Base-by-base conservation (phyloP, 805 yeast genomes). In the Kodamaea jinghongensis region DNA sequence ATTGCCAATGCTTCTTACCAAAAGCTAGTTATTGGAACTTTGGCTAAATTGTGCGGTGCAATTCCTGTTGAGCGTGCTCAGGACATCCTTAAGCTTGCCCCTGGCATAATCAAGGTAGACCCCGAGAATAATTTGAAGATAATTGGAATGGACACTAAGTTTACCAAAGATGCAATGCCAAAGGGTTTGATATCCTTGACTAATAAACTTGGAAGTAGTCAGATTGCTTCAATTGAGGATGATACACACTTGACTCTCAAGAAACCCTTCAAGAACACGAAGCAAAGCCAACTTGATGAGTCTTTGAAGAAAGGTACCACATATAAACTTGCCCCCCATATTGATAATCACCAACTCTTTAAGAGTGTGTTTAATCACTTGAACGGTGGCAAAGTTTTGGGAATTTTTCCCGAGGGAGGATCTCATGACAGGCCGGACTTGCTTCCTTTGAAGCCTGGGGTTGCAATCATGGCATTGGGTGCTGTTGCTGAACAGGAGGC, bases 361-460 rank as follows among this genome's bases (percentile, higher is more conserved):
- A 56, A 58, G 28, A 47, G 58, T 35, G 72, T 67, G n/a, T 68
- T 63, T 47, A 50, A 53, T 35, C 70, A 65, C 38, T 56, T 67
- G 38, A 61, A 61, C 36, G 39, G 35, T 5, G 65, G 65, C 8
- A 53, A 56, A 16, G 61, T 60, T 1, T 49, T 68, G 39, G 73
- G 73, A 2, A 63, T 67, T 11, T 68, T 68, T 41, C 73, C 73
- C 7, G 73, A 68, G 43, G 73, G 73, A 9, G 73, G 73, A 5
- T 63, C 67, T 28, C 73, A 68, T 42, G 73, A 68, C 44, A 46
- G 73, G 22, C 63, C 72, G 2, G 66, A 63, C 34, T 58, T 68
- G 36, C 54, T 67, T 29, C 73, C 73, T 12, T 54, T 68, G 42
- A 68, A 67, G 41, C 71, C 73, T 0, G 73, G 73, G 1, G 73